A percentile compares a stretch with the other conserved stretches of the same genome.
These are phyloP conservation scores for Micromonas pusilla DNA, from an alignment of 139 green algal genomes.

Conservation along the genomic window DNA sequence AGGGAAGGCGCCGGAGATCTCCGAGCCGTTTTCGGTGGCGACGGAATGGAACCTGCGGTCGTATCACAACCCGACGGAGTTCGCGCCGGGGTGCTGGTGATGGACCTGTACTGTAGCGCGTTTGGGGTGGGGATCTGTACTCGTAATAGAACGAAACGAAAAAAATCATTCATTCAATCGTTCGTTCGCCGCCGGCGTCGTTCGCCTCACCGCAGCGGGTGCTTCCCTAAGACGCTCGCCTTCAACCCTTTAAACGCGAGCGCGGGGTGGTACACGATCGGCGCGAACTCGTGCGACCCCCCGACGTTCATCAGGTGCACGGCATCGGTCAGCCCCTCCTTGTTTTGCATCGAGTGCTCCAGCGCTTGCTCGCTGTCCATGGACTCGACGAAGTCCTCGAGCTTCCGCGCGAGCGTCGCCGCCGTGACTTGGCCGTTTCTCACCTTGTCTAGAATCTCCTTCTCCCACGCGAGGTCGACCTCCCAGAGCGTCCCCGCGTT, in stretches of 20 bases:
- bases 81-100: conserved; percentile 31
- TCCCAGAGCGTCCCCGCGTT: conserved; percentile 15
- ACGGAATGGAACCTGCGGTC: conserved; percentile 80
- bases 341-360: conserved; percentile 80
- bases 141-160: not conserved
- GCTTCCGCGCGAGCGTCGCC: conserved; percentile 49
- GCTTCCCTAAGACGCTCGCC: not conserved
- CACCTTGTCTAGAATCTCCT: conserved; percentile 53
- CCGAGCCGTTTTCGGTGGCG: conserved; percentile 82
- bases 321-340: conserved; percentile 50
- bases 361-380: conserved; percentile 77
- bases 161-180: not conserved
- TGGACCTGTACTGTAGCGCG: not conserved
- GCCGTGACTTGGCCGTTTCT: conserved; percentile 43
- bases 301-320: not conserved
- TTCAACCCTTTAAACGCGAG: conserved; percentile 44
- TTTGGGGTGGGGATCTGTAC: not conserved
- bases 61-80: conserved; percentile 31
- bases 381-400: conserved; percentile 81
- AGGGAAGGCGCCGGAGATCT: conserved; percentile 58
- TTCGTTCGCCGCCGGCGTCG: too few relatives aligned
- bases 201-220: not conserved
- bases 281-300: conserved; percentile 39
- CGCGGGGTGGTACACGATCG: conserved; percentile 36
- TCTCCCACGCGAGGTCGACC: conserved; percentile 36